Evolutionary conservation across 1,139 yeast genomes (phyloP), one percentile per base, ranked within the genome.

Genomic region (Sugiyamaella neomexicana): DNA sequence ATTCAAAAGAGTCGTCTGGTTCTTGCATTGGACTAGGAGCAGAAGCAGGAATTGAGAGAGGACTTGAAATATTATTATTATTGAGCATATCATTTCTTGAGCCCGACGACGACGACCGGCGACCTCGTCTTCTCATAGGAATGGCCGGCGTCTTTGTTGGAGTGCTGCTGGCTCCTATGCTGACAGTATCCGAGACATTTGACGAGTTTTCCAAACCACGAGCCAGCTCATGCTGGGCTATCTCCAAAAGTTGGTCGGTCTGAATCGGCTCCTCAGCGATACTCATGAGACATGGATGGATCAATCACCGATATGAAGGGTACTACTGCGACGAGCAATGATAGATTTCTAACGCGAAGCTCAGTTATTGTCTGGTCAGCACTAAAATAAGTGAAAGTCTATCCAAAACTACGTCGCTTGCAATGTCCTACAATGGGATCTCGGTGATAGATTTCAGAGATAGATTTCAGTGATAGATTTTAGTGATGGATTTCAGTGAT

Each of bases 161-260:
- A 16, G 47, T 32, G 17, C 31, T 46, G 15, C 39, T 17, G 27
- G 43, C 27, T n/a, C 37, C 23, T 27, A 27, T 32, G 9, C 17
- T 32, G 29, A 38, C 40, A 12, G 17, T 25, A 31, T 40, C 39
- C n/a, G 39, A 17, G 12, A 10, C 46, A 12, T 25, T 15, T 16
- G 45, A 8, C 7, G 51, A 16, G 32, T 29, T 40, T 32, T 47
- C 51, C 4, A 40, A 39, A 16, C 50, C 49, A 34, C 53, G 48
- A 37, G 44, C 52, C 52, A 62, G 57, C 51, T 60, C 63, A 25
- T 59, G 61, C 17, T 55, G 50, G 17, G 64, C 64, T 9, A 61
- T 53, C 41, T 57, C 58, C 34, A 58, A 49, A 43, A 62, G 52
- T 52, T 50, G 46, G 38, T 53, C 52, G 16, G 56, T 47, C 27